Evolutionary conservation across 192 early-diverging fungal species (phyloP), one percentile per base, ranked within the genome.

Genomic region (Kickxella alabastrina): DNA sequence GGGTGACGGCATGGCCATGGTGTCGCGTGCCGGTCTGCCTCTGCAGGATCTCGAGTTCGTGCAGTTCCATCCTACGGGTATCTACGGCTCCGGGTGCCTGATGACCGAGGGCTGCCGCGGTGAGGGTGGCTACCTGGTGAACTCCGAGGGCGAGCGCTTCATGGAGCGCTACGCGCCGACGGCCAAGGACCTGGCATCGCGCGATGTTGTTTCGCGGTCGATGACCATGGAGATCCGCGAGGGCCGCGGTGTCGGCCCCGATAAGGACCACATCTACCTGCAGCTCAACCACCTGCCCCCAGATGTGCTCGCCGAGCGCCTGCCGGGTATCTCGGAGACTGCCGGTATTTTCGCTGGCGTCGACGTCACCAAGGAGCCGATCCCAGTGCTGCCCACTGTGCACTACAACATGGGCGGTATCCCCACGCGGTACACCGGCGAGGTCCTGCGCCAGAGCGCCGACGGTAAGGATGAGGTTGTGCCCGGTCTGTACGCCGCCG

Each of bases 321-420:
- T 98, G 18, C 95, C 95, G 14, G 95, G 95, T 73, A 98, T 98
- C 59, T 98, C 95, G 14, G 95, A 98, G 79, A 98, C 93, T 14
- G 95, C 95, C 36, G 91, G 91, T 50, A 96, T 98, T 66, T 98
- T 98, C 72, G 88, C 95, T 23, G 91, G 91, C 65, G 95, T 99
- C 52, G 92, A 99, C 80, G 94, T 99, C 25, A 99, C 93, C 72
- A 99, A 99, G 87, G 92, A 97, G 73, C 93, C 96, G 26, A 99
- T 99, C 65, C 96, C 96, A 8, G 93, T 98, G 36, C 82, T 98
- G 35, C 96, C 96, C 52, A 96, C 96, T 54, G 96, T 97, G 61
- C 96, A 98, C 80, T 95, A 95, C 87, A 98, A 96, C 83, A 96
- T 98, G 92, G 96, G 96, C 61, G 93, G 96, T 77, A 96, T 98